Percentiles rank a stretch among this genome's conserved stretches.
Conservation (phyloP, 257 asterid genomes). For the Paraleonurus japonicus region DNA sequence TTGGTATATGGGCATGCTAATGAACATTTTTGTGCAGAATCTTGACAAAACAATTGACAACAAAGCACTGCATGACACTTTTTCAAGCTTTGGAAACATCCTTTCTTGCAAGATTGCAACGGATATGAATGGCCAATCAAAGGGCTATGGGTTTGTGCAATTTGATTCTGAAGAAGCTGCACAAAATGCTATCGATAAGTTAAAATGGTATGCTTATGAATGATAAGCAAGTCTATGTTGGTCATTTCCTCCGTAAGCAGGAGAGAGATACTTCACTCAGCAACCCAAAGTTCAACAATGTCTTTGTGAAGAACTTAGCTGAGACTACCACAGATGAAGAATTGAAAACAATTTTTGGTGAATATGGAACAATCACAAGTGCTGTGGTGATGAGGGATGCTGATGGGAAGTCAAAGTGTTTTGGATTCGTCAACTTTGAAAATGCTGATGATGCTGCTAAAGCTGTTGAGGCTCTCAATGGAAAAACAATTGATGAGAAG, state of each 20-base stretch:
- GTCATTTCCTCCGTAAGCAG: constrained; percentile 64
- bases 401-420: constrained; percentile 63
- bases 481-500: constrained; percentile 56
- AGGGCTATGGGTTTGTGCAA: constrained; percentile 72
- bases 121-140: constrained; percentile 58
- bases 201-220: constrained; percentile 65
- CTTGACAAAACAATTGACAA: constrained; percentile 58
- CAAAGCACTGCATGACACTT: constrained; percentile 63
- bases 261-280: constrained; percentile 48
- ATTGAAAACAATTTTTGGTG: constrained; percentile 50
- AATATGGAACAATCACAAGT: constrained; percentile 63
- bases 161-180: constrained; percentile 55
- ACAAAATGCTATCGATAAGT: constrained; percentile 53
- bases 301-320: constrained; percentile 57
- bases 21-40: constrained; percentile 31
- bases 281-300: constrained; percentile 52
- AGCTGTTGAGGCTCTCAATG: constrained; percentile 69
- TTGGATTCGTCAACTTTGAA: constrained; percentile 72
- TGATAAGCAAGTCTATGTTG: constrained; percentile 71
- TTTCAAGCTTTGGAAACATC: constrained; percentile 62
- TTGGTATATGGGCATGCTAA: neutral
- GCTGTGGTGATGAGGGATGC: constrained; percentile 69
- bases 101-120: constrained; percentile 75
- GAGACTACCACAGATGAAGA: constrained; percentile 66
- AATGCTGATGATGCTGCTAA: constrained; percentile 65